Evolutionary conservation across 2,329 filamentous ascomycete genomes (phyloP), one percentile per base, ranked within the genome.

Genomic region (Gaeumannomyces sp.): DNA sequence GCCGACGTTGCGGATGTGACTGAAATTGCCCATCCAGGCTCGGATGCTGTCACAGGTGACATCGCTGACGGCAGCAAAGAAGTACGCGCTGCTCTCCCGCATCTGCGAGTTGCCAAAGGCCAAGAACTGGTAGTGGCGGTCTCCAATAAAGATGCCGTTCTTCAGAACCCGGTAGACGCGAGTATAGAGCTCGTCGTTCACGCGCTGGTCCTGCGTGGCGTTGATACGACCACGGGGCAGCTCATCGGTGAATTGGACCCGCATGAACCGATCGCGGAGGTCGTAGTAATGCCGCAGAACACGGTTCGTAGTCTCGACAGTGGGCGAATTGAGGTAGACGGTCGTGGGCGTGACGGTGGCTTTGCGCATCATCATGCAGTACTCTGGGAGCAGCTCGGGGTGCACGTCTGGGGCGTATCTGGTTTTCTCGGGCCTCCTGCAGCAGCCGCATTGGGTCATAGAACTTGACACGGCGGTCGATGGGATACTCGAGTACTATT

Each of bases 41-140:
- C 94, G 89, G 65, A 99, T 97, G 62, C 89, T 82, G 25, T 89
- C 84, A 64, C 92, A 92, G 1, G 86, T 89, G 10, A 91, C 73
- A 64, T 85, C 80, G 0, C 85, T 79, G 0, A 86, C 87, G 0
- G 90, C 85, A 5, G 91, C 89, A 74, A 98, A 98, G 76, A 99
- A 97, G 72, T 95, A 98, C 0, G 92, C 93, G 0, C 93, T 91
- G 69, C 94, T 88, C 72, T 98, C 93, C 63, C 94, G 86, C 66
- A 99, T 91, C 71, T 99, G 95, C 0, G 95, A 97, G 74, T 95
- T 98, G 0, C 95, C 94, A 77, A 93, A 97, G 0, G 94, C 95
- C 31, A 99, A 84, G 68, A 98, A 98, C 69, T 94, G 85, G 74
- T 93, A 99, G 66, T 86, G 85, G 10, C 92, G 88, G 68, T 89